Percentiles rank a stretch among this genome's conserved stretches.
phyloP scores from a whole-genome alignment of 305 asterid genomes.

The Fraxinus velutina region DNA sequence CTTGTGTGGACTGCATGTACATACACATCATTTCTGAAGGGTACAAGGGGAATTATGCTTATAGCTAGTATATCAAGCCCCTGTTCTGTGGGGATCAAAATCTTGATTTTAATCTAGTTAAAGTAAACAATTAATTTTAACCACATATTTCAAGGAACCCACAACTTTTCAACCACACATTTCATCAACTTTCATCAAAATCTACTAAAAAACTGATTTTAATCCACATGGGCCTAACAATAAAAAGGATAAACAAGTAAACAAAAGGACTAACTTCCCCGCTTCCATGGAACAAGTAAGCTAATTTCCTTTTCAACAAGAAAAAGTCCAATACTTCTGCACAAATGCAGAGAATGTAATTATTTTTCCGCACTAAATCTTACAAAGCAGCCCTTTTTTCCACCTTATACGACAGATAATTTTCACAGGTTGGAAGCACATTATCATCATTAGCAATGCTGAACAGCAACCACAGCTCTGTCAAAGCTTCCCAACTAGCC shows the following conservation, averaged over 20 bases:
- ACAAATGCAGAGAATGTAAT: not conserved
- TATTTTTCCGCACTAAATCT: not conserved
- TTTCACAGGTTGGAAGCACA: not conserved
- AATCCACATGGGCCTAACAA: not conserved
- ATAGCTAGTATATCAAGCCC: not conserved
- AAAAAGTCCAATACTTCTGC: not conserved
- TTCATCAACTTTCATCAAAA: not conserved
- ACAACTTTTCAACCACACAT: not conserved
- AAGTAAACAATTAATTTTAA: not conserved
- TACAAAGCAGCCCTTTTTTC: not conserved
- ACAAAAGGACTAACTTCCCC: conserved; percentile 1
- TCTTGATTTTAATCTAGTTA: not conserved
- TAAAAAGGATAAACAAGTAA: not conserved
- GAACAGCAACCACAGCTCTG: not conserved
- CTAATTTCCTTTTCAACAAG: conserved; percentile 3
- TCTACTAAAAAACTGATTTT: not conserved
- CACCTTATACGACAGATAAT: not conserved
- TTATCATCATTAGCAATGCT: not conserved
- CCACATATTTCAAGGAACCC: not conserved
- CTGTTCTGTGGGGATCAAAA: not conserved
- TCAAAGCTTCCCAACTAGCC: not conserved
- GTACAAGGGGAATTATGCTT: not conserved
- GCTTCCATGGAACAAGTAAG: not conserved
- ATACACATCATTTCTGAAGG: not conserved
- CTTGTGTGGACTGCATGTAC: not conserved